Evolutionary conservation across 176 grass and related monocot genomes (phyloP), one percentile per base, ranked within the genome.

Genomic region (Microstegium vimineum): DNA sequence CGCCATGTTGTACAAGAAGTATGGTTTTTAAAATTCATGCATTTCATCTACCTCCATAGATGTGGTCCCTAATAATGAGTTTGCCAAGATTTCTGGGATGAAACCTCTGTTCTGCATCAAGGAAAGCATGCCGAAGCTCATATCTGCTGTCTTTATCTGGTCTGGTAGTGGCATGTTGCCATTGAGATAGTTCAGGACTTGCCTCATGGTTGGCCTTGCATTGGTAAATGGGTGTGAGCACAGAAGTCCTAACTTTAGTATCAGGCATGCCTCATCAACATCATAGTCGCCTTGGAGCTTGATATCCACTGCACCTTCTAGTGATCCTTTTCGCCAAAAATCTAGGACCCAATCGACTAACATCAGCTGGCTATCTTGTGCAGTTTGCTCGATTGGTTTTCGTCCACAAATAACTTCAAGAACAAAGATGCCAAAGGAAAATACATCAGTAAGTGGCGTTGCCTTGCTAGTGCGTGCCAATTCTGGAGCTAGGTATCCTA

Each of bases 401-500:
- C 72, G 18, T 0, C 85, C 85, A 14, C 71, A 78, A 2, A 26
- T 69, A 14, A 90, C 84, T 30, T 86, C 84, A 33, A 86, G 45
- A 49, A 83, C 10, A 25, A 90, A 86, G 3, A 54, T 54, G 11
- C 71, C 71, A n/a, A 74, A 74, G 1, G 71, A 20, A n/a, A 74
- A 74, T 6, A 74, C 45, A 33, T 74, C 71, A 22, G 71, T 74
- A 9, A 51, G 43, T 22, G 71, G 45, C 0, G 71, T 33, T 6
- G 71, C 89, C 74, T 82, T 90, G 34, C 74, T 23, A 11, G 28
- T 87, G 12, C 70, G 62, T 14, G 32, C 59, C 14, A 90, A 57
- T 31, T 90, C 88, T 4, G 88, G 88, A 15, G 88, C 83, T 20
- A 90, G 57, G 49, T 90, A 90, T 13, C 88, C 88, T 17, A 82